Conservation (phyloP, 306 rosid species). For the Vigna unguiculata region DNA sequence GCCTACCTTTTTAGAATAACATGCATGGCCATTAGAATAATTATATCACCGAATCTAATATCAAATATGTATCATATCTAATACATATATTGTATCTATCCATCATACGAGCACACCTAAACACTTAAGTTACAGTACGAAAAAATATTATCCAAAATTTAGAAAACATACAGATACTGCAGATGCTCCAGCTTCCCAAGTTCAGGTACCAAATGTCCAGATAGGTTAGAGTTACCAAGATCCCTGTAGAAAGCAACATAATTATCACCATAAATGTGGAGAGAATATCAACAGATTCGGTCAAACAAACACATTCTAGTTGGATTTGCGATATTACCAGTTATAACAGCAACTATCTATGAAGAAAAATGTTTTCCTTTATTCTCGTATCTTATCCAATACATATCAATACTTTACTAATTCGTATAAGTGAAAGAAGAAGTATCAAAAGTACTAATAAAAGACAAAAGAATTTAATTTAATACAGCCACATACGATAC, state of each 20-base stretch:
- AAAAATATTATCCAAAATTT: slow-evolving; percentile 6
- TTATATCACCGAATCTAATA: background rate
- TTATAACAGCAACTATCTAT: background rate
- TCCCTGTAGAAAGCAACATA: slow-evolving; percentile 65
- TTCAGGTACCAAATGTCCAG: slow-evolving; percentile 93
- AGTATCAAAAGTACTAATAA: background rate
- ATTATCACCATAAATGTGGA: slow-evolving; percentile 5
- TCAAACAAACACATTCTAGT: slow-evolving; percentile 18
- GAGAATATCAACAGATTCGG: background rate
- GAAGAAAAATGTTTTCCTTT: background rate
- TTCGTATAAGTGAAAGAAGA: background rate
- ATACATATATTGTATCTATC: background rate
- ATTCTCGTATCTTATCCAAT: background rate
- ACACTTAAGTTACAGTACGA: background rate
- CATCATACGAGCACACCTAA: background rate
- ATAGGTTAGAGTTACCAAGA: slow-evolving; percentile 90
- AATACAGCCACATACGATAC: background rate
- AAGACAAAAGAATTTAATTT: background rate
- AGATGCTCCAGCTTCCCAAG: slow-evolving; percentile 86
- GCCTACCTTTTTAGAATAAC: background rate
- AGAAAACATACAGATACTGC: slow-evolving; percentile 79
- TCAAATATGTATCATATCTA: background rate
- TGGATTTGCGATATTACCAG: background rate
- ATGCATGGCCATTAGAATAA: too few species aligned
- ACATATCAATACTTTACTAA: background rate